phyloP scores from a whole-genome alignment of 306 rosid genomes.

The Spatholobus suberectus region DNA sequence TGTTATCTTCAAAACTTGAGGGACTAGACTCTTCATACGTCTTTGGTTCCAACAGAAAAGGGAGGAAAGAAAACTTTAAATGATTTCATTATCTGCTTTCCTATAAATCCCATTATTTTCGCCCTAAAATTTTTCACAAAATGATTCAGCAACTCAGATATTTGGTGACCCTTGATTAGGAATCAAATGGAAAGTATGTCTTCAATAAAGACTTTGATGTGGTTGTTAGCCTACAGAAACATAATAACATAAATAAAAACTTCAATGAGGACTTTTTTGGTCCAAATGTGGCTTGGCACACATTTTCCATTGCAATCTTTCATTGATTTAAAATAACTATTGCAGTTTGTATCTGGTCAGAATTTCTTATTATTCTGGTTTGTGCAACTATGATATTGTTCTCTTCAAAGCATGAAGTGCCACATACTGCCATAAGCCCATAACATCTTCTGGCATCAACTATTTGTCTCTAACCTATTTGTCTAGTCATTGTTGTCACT shows the following conservation, averaged over 20 bases:
- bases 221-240: conserved; percentile 1
- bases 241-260: conserved; percentile 2
- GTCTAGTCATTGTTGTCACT: background rate
- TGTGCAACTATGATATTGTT: background rate
- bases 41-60: too few relatives aligned
- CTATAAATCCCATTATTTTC: background rate
- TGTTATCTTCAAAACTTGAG: too few relatives aligned
- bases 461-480: background rate
- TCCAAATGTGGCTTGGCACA: background rate
- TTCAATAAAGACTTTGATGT: background rate
- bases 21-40: too few relatives aligned
- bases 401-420: background rate
- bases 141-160: conserved; percentile 35
- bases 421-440: background rate
- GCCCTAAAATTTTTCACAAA: conserved; percentile 6
- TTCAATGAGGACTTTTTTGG: too few relatives aligned
- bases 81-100: background rate
- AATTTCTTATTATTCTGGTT: background rate
- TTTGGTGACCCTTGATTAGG: background rate
- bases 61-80: background rate
- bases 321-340: background rate
- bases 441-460: background rate
- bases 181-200: conserved; percentile 12
- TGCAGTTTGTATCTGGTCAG: background rate
- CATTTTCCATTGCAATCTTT: background rate